A percentile compares a stretch with the other conserved stretches of the same genome.
Evolutionary conservation across 257 asterid genomes (phyloP).

Genomic region (Cynanchum wilfordii): DNA sequence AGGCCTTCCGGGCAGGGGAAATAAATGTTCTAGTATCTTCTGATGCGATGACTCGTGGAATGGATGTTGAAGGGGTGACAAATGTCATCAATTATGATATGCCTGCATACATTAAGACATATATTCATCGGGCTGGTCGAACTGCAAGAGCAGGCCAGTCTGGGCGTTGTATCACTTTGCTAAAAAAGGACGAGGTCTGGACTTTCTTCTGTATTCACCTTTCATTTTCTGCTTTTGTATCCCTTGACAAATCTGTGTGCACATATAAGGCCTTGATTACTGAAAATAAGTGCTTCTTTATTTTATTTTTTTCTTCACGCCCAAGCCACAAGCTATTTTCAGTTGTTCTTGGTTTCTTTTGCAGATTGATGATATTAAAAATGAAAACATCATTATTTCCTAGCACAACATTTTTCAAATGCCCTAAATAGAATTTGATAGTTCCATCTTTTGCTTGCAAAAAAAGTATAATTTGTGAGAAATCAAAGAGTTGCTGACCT

Average conservation of each 20-base stretch:
- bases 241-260: no score
- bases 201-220: not conserved
- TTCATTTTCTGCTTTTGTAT: not conserved
- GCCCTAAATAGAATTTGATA: not conserved
- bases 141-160: conserved; percentile 86
- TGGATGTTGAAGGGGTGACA: conserved; percentile 88
- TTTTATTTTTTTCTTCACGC: not conserved
- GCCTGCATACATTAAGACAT: conserved; percentile 72
- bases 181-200: conserved; percentile 58
- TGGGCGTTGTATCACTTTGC: conserved; percentile 74
- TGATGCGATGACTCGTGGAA: conserved; percentile 91
- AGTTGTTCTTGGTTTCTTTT: not conserved
- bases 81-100: conserved; percentile 82
- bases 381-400: not conserved
- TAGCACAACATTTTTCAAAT: not conserved
- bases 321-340: not conserved
- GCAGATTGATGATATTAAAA: not conserved
- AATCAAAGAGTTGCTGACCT: not conserved
- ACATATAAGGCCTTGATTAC: not conserved
- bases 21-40: conserved; percentile 73
- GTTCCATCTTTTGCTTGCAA: not conserved
- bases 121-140: conserved; percentile 87
- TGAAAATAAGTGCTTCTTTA: not conserved
- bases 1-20: conserved; percentile 68
- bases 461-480: not conserved